Evolutionary conservation across 257 asterid genomes (phyloP), one percentile per base, ranked within the genome.

Genomic region (Nicotiana otophora): DNA sequence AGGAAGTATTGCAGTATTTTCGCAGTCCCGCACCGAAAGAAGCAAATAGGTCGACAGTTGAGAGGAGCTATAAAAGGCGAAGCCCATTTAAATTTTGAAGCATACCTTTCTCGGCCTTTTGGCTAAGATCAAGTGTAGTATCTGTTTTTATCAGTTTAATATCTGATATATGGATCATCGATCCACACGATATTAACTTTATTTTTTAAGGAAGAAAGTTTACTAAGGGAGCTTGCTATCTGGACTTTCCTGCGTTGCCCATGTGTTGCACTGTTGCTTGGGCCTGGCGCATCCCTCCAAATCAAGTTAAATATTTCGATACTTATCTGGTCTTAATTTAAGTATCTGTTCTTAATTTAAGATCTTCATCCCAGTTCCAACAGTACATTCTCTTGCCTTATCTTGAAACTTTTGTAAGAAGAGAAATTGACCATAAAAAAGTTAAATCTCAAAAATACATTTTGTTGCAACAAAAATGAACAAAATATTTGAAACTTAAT

Each of bases 71-170:
- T 36, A 68, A 68, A 68, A 36, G 0, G 19, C 33, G 42, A 36
- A n/a, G 15, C 3, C 30, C 30, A 1, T 28, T 1, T 65, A 30
- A 0, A 0, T 39, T 28, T 7, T 7, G 0, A 72, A 23, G 0
- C 84, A 87, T 87, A 85, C 87, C 85, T 83, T 87, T 87, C 88
- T 85, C 87, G 87, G 87, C 84, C 88, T 85, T 85, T 85, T 85
- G 85, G 90, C 87, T 85, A 87, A 87, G 87, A 81, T 87, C 85
- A 87, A 87, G 90, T 87, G 88, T 85, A 85, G 88, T 81, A 87
- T 83, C 85, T 87, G 87, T 83, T 85, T 83, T 87, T 87, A 85
- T 87, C 85, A 87, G 23, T 46, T 54, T 54, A 54, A 54, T 54
- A 54, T 54, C 20, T 54, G 9, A 16, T 16, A 54, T 54, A 7